Evolutionary conservation across 140 eudicot species (phyloP).

Genomic region (Senecio squalidus): DNA sequence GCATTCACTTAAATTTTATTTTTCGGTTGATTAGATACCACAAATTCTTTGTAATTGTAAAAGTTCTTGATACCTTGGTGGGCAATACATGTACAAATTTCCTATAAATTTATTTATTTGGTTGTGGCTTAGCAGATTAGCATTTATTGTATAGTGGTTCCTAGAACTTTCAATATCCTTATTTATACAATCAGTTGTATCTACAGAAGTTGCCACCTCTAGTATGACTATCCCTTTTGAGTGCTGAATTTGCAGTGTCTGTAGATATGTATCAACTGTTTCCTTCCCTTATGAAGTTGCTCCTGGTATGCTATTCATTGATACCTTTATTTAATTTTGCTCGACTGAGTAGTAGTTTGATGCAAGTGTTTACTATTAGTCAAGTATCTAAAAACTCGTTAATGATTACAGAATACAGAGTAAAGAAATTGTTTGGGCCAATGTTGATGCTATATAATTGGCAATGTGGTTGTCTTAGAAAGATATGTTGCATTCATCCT

Average conservation of each 20-base stretch:
- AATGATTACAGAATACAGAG: not conserved
- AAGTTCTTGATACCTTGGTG: not conserved
- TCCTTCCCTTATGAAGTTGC: not conserved
- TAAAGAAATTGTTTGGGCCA: not conserved
- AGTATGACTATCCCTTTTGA: slow-evolving; percentile 4
- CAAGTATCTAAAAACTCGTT: not conserved
- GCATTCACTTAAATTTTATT: not conserved
- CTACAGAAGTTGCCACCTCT: not conserved
- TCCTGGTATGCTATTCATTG: slow-evolving; percentile 7
- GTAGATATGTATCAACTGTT: not conserved
- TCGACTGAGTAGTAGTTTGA: not conserved
- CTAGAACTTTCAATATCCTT: not conserved
- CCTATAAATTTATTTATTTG: not conserved
- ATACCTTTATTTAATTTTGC: not conserved
- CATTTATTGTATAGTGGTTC: not conserved
- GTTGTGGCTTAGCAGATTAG: not conserved
- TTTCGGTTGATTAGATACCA: not conserved
- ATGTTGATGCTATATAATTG: not conserved
- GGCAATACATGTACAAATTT: not conserved
- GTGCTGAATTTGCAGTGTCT: not conserved
- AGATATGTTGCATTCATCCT: not conserved
- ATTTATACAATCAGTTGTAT: slow-evolving; percentile 8
- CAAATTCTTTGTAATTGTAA: not conserved
- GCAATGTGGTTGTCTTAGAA: not conserved
- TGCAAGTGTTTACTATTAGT: not conserved